These are phyloP conservation scores for Postia placenta DNA, from an alignment of 768 basidiomycete species.

Conservation along the genomic window DNA sequence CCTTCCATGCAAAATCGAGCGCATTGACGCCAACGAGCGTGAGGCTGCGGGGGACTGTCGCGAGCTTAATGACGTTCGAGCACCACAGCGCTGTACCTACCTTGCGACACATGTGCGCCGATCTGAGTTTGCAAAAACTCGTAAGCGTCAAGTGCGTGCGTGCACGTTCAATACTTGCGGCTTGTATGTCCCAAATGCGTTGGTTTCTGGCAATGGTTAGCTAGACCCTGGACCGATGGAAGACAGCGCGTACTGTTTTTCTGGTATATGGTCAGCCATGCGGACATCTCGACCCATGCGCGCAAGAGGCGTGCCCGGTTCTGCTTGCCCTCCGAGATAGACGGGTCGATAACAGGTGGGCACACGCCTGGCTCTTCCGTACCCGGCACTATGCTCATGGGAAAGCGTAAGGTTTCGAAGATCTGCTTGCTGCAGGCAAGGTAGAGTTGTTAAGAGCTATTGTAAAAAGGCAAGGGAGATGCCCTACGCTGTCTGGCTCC, in stretches of 20 bases:
- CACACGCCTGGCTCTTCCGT: background rate
- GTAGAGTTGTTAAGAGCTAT: slow-evolving; percentile 2
- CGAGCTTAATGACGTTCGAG: background rate
- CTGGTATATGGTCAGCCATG: slow-evolving; percentile 54
- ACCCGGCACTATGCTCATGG: background rate
- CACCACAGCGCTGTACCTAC: background rate
- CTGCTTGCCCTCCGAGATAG: slow-evolving; percentile 38
- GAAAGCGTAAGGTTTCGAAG: background rate
- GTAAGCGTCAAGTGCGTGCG: background rate
- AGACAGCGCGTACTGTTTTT: slow-evolving; percentile 14
- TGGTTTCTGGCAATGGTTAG: background rate
- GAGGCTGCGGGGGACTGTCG: background rate
- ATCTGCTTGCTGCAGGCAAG: background rate
- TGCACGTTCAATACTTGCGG: background rate
- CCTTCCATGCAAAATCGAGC: slow-evolving; percentile 26
- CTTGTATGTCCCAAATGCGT: background rate
- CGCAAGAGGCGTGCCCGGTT: slow-evolving; percentile 61
- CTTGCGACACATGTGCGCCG: background rate
- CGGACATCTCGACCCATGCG: slow-evolving; percentile 75
- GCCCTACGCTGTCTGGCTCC: slow-evolving; percentile 53
- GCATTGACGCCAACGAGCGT: background rate
- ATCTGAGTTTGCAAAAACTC: background rate
- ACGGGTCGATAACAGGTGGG: slow-evolving; percentile 31
- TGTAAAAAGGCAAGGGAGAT: slow-evolving; percentile 48
- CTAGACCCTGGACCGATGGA: background rate